Evolutionary conservation across 257 asterid species (phyloP).

Genomic region (Dorcoceras hygrometricum): DNA sequence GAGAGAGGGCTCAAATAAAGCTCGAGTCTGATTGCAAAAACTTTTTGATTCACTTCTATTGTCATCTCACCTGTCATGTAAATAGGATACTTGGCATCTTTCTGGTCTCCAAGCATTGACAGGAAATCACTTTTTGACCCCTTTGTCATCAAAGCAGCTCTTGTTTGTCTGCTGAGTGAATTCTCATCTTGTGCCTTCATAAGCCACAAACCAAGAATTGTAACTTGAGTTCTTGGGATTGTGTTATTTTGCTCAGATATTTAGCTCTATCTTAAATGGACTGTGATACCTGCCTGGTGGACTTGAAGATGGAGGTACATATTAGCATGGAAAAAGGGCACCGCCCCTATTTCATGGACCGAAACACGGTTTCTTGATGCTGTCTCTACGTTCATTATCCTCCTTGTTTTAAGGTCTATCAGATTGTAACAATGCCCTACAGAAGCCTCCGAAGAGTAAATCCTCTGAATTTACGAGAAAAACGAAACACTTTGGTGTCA

Average conservation of each 20-base stretch:
- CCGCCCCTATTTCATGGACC: constrained; percentile 48
- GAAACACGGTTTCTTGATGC: constrained; percentile 77
- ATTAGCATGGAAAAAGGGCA: constrained; percentile 88
- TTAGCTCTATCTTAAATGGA: not conserved
- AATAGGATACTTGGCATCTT: constrained; percentile 54
- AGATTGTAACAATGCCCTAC: constrained; percentile 87
- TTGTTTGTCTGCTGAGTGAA: constrained; percentile 63
- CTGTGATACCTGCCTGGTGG: constrained; percentile 55
- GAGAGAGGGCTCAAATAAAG: not conserved
- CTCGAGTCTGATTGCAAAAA: not conserved
- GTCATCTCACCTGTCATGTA: constrained; percentile 65
- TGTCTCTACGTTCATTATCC: constrained; percentile 80
- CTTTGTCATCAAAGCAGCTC: constrained; percentile 62
- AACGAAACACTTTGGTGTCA: not conserved
- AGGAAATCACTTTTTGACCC: constrained; percentile 56
- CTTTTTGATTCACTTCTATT: not conserved
- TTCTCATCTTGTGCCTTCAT: constrained; percentile 65
- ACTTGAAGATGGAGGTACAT: constrained; percentile 82
- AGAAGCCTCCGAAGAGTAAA: constrained; percentile 58
- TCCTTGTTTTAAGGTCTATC: constrained; percentile 50
- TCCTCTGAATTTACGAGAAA: constrained; percentile 48
- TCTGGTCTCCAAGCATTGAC: constrained; percentile 60
- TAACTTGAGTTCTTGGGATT: not conserved
- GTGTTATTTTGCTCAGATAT: not conserved
- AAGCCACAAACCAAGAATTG: constrained; percentile 17